These are phyloP conservation scores for Phytophthora sojae DNA, from an alignment of 352 stramenopile species.

Conservation along the genomic window DNA sequence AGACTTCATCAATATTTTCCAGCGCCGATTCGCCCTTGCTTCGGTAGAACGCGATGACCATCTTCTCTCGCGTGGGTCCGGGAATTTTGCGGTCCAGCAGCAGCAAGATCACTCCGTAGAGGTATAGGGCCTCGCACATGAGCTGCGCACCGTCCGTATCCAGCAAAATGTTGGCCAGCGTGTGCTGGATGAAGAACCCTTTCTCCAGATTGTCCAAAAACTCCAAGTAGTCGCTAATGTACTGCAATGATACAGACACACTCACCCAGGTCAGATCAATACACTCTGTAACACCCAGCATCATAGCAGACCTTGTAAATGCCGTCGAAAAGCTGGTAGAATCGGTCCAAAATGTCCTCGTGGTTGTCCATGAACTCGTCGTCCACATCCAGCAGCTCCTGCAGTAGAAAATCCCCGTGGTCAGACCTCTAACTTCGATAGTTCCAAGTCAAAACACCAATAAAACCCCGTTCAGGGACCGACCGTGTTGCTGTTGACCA, in stretches of 20 bases:
- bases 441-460: conserved; percentile 1
- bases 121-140: conserved; percentile 94
- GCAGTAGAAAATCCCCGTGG: conserved; percentile 1
- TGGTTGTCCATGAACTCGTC: conserved; percentile 94
- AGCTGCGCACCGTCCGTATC: conserved; percentile 94
- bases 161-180: conserved; percentile 94
- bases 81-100: conserved; percentile 94
- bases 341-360: conserved; percentile 85
- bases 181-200: conserved; percentile 97
- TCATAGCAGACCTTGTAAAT: conserved; percentile 76
- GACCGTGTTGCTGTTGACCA: conserved; percentile 92
- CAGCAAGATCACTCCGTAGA: conserved; percentile 96
- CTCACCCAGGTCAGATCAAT: conserved; percentile 2
- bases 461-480: conserved; percentile 8
- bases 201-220: conserved; percentile 94
- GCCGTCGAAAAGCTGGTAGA: conserved; percentile 91
- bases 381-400: conserved; percentile 91
- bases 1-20: conserved; percentile 93
- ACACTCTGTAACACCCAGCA: background rate
- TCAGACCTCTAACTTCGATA: background rate
- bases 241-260: conserved; percentile 47
- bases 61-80: conserved; percentile 89
- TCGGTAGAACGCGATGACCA: conserved; percentile 92
- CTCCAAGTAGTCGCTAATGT: conserved; percentile 92
- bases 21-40: conserved; percentile 90